A percentile compares a stretch with the other conserved stretches of the same genome.
phyloP scores from a whole-genome alignment of 805 yeast genomes.

The Komagataella ulmi region DNA sequence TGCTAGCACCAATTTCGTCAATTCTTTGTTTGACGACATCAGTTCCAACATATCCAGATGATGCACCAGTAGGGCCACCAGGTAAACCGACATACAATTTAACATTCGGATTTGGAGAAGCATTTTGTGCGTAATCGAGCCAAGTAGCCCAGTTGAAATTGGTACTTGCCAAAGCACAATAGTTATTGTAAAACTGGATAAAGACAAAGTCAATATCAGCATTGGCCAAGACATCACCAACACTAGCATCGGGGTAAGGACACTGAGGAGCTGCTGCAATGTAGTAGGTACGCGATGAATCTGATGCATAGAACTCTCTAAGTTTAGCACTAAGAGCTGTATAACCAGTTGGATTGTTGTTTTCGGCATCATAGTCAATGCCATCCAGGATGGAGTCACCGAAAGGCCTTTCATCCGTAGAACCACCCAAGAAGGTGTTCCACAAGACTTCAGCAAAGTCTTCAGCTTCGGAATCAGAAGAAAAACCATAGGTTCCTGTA shows the following conservation, averaged over 20 bases:
- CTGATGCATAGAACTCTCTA: slow-evolving; percentile 22
- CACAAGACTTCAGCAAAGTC: slow-evolving; percentile 46
- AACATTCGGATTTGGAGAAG: slow-evolving; percentile 56
- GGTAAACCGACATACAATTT: slow-evolving; percentile 70
- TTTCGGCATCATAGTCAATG: slow-evolving; percentile 66
- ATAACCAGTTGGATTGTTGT: slow-evolving; percentile 49
- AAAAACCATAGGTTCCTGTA: slow-evolving; percentile 40
- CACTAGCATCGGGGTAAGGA: slow-evolving; percentile 63
- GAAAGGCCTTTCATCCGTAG: slow-evolving; percentile 37
- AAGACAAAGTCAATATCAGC: slow-evolving; percentile 70
- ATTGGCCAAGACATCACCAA: slow-evolving; percentile 26
- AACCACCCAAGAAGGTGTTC: slow-evolving; percentile 51
- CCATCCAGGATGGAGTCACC: slow-evolving; percentile 75
- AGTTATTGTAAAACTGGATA: slow-evolving; percentile 83
- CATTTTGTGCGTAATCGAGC: slow-evolving; percentile 43
- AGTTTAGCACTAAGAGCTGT: slow-evolving; percentile 42
- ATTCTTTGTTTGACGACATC: slow-evolving; percentile 21
- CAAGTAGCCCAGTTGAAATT: slow-evolving; percentile 64
- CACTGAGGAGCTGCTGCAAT: slow-evolving; percentile 92
- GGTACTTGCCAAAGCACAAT: slow-evolving; percentile 37
- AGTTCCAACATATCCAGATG: slow-evolving; percentile 39
- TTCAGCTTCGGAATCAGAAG: slow-evolving; percentile 38
- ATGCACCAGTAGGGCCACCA: slow-evolving; percentile 35
- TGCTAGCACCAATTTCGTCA: slow-evolving; percentile 11
- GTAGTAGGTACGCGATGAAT: slow-evolving; percentile 44